These are phyloP conservation scores for Aspergillus carbonarius DNA, from an alignment of 2,329 filamentous ascomycete genomes.

Conservation along the genomic window DNA sequence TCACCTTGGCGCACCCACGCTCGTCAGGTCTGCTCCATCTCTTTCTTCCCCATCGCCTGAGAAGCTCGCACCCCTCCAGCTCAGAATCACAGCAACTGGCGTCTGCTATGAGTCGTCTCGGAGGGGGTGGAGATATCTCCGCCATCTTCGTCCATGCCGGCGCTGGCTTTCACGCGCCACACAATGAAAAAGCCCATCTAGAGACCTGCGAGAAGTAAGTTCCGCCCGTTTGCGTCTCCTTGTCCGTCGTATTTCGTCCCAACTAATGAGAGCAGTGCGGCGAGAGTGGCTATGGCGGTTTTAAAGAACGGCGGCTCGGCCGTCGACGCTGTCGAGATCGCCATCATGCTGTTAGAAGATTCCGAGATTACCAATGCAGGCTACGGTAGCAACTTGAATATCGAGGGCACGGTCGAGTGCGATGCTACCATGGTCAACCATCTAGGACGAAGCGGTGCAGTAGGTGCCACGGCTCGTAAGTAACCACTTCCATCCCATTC, in stretches of 20 bases:
- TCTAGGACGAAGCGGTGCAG: conserved; percentile 84
- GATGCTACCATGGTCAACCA: conserved; percentile 94
- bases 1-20: not conserved
- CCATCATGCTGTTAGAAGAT: conserved; percentile 85
- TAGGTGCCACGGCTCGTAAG: conserved; percentile 85
- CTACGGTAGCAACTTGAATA: conserved; percentile 89
- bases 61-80: not conserved
- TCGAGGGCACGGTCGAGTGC: conserved; percentile 88
- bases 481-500: not conserved
- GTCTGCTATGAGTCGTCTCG: conserved; percentile 34
- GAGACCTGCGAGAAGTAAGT: conserved; percentile 84
- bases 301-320: conserved; percentile 76
- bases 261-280: conserved; percentile 59
- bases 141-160: conserved; percentile 96
- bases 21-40: not conserved
- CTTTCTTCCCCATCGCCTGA: not conserved
- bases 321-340: conserved; percentile 84
- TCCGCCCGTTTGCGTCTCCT: not conserved
- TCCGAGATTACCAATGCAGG: conserved; percentile 95
- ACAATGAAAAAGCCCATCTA: conserved; percentile 83
- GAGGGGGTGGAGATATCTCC: conserved; percentile 52
- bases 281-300: conserved; percentile 77
- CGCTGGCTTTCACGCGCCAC: conserved; percentile 85
- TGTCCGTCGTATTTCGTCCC: not conserved
- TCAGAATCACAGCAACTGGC: not conserved